phyloP scores from a whole-genome alignment of 345 rosid species.

The Eucalyptus pumila region DNA sequence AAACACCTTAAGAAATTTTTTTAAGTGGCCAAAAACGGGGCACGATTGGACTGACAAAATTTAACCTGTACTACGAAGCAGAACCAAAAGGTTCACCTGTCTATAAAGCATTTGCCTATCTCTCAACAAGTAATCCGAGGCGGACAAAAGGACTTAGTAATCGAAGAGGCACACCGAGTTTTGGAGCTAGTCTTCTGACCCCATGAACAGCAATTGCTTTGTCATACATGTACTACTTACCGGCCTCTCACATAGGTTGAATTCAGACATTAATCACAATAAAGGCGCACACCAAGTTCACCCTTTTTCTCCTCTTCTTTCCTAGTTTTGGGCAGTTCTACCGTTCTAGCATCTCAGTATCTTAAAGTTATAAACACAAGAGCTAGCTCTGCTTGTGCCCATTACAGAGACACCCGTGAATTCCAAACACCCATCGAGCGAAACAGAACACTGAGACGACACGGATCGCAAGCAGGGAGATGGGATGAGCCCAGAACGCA shows the following conservation, averaged over 20 bases:
- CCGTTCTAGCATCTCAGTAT: neutral
- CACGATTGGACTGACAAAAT: neutral
- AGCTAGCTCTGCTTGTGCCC: neutral
- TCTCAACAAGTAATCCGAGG: neutral
- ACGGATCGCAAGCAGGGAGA: neutral
- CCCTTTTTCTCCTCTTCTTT: neutral
- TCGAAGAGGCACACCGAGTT: neutral
- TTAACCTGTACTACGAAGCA: neutral
- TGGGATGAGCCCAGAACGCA: neutral
- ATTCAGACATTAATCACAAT: neutral
- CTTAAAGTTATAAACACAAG: neutral
- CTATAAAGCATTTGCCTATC: neutral
- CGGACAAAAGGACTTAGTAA: neutral
- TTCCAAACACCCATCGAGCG: neutral
- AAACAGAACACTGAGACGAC: neutral
- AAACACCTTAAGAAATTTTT: neutral
- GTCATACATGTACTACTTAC: neutral
- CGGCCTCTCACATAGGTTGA: neutral
- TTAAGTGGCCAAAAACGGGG: neutral
- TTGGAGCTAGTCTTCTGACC: neutral
- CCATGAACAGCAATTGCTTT: neutral
- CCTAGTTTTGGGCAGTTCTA: neutral
- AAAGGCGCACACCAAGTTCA: neutral
- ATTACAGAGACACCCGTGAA: neutral
- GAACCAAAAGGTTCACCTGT: neutral